A percentile compares a stretch with the other conserved stretches of the same genome.
These are phyloP conservation scores for Penicillium egyptiacum DNA, from an alignment of 495 filamentous ascomycete genomes.

Conservation along the genomic window DNA sequence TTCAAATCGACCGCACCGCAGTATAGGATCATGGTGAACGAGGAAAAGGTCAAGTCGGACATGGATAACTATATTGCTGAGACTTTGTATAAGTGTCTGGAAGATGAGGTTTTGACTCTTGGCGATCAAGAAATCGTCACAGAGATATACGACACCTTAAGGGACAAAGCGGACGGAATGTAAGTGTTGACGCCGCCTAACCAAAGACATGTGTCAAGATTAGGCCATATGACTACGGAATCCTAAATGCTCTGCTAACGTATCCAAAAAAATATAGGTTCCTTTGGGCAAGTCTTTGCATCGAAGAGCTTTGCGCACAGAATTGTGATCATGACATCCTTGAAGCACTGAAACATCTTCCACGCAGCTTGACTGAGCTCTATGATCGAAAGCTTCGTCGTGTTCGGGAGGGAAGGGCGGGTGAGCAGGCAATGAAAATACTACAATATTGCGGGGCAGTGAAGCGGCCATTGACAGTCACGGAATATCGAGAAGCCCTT, in stretches of 20 bases:
- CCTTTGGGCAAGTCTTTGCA: slow-evolving; percentile 36
- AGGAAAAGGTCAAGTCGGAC: slow-evolving; percentile 17
- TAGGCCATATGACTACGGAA: neutral
- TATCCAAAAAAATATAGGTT: slow-evolving; percentile 23
- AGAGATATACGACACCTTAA: slow-evolving; percentile 17
- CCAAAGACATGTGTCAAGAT: neutral
- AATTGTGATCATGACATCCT: slow-evolving; percentile 36
- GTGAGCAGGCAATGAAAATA: slow-evolving; percentile 17
- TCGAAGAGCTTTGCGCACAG: slow-evolving; percentile 36
- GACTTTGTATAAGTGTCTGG: slow-evolving; percentile 7
- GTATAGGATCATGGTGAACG: slow-evolving; percentile 5
- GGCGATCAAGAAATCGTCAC: slow-evolving; percentile 11
- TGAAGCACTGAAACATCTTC: slow-evolving; percentile 30
- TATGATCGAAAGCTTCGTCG: slow-evolving; percentile 27
- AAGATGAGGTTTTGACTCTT: slow-evolving; percentile 2
- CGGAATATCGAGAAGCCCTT: slow-evolving; percentile 32
- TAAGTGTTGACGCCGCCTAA: neutral
- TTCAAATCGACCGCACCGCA: slow-evolving; percentile 2
- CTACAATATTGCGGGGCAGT: slow-evolving; percentile 25
- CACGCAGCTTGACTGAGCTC: slow-evolving; percentile 30
- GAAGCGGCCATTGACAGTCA: slow-evolving; percentile 25
- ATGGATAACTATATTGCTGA: slow-evolving; percentile 24
- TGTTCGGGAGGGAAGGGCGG: slow-evolving; percentile 12
- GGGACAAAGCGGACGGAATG: slow-evolving; percentile 20
- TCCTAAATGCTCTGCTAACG: neutral